A percentile compares a stretch with the other conserved stretches of the same genome.
Evolutionary conservation across 2,329 filamentous ascomycete genomes (phyloP).

Genomic region (Pseudogymnoascus verrucosus): DNA sequence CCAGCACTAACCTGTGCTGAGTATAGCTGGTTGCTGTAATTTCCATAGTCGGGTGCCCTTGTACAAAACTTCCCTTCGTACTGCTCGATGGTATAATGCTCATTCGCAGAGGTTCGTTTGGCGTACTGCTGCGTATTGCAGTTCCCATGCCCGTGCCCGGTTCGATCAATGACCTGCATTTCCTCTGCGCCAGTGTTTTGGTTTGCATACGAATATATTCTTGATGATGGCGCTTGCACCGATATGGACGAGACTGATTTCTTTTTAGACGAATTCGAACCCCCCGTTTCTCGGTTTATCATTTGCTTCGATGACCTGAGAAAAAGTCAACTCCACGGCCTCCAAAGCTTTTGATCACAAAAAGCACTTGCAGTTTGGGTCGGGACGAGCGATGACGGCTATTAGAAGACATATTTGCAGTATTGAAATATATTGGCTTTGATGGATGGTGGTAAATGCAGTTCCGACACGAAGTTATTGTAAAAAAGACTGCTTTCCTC

Average conservation of each 20-base stretch:
- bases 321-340: background rate
- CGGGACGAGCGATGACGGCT: background rate
- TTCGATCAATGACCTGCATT: background rate
- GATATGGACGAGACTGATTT: background rate
- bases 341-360: background rate
- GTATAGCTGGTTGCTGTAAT: background rate
- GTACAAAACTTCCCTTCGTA: background rate
- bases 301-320: background rate
- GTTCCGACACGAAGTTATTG: background rate
- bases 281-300: background rate
- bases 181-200: background rate
- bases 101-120: background rate
- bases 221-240: background rate
- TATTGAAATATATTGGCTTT: background rate
- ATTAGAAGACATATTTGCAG: background rate
- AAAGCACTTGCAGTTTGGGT: background rate
- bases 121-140: background rate
- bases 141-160: background rate
- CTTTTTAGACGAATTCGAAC: background rate
- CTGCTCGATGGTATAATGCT: background rate
- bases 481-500: background rate
- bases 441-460: background rate
- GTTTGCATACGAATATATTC: background rate
- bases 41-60: background rate
- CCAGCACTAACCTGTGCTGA: background rate